Evolutionary conservation across 371 early-diverging fungal species (phyloP), one percentile per base, ranked within the genome.

Genomic region (Mortierella sp.): DNA sequence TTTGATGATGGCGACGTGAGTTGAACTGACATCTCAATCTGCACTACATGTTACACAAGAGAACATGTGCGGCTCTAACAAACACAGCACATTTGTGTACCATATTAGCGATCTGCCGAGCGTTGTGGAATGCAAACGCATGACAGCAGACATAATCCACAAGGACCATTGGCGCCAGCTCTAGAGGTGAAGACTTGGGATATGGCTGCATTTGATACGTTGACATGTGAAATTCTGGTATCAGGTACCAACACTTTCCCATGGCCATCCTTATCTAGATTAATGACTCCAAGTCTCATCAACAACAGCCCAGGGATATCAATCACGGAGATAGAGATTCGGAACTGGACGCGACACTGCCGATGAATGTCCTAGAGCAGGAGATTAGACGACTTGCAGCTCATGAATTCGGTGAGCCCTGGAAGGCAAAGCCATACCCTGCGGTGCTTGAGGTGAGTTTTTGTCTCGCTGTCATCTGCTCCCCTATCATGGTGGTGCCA

Each of bases 331-430:
- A 43, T 17, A n/a, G 6, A 0, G 53, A 49, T 17, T 8, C n/a
- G 21, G 40, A n/a, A 27, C 12, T 6, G 22, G n/a, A 27, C 45
- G 25, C 40, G 9, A 41, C 41, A 14, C 31, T 48, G 16, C 17
- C 65, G 12, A 22, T 60, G 41, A 60, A 71, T 12, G 31, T 58
- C 7, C 62, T 66, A 0, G 13, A 59, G 10, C 37, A 27, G 2
- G 73, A 62, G 44, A 67, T 73, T 27, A 28, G 56, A 37, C 57
- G 57, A 7, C 47, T 73, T 4, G 40, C 59, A 7, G 28, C 24
- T n/a, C 73, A 73, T 39, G 73, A 73, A 5, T 73, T 73, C 41
- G 57, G 45, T 25, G 16, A 31, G n/a, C 41, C 44, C 7, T 37
- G 39, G 7, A 73, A 50, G 31, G 10, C 46, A 4, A 44, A 31